A percentile compares a stretch with the other conserved stretches of the same genome.
phyloP scores from a whole-genome alignment of 805 yeast species.

The Limtongia smithiae region DNA sequence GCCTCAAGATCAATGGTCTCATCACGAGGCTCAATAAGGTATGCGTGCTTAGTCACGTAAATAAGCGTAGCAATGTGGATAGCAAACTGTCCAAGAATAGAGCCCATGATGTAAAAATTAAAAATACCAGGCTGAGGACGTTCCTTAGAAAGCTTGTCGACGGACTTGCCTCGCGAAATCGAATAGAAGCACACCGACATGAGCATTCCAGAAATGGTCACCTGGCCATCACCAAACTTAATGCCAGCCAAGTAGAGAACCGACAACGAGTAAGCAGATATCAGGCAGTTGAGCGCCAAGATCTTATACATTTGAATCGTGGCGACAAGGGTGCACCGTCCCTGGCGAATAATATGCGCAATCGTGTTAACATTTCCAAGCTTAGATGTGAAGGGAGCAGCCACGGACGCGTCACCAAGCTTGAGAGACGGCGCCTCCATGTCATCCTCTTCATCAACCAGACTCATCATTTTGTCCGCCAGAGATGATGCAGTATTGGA shows the following conservation, averaged over 20 bases:
- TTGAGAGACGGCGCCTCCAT: slow-evolving; percentile 88
- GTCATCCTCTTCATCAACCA: slow-evolving; percentile 56
- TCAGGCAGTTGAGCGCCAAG: slow-evolving; percentile 91
- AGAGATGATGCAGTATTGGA: slow-evolving; percentile 44
- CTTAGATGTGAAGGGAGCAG: slow-evolving; percentile 97
- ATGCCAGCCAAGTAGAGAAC: slow-evolving; percentile 95
- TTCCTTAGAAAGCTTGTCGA: slow-evolving; percentile 82
- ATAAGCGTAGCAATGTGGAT: slow-evolving; percentile 80
- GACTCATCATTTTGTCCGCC: slow-evolving; percentile 63
- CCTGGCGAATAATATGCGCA: slow-evolving; percentile 91
- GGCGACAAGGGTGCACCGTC: slow-evolving; percentile 94
- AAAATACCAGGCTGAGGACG: slow-evolving; percentile 98
- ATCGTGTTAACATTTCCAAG: slow-evolving; percentile 88
- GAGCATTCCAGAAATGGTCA: slow-evolving; percentile 92
- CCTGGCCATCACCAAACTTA: slow-evolving; percentile 96
- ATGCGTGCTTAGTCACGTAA: slow-evolving; percentile 78
- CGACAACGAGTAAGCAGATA: slow-evolving; percentile 91
- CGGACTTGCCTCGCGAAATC: slow-evolving; percentile 88
- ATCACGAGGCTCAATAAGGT: slow-evolving; percentile 86
- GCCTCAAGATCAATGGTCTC: slow-evolving; percentile 88
- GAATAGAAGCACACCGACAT: slow-evolving; percentile 92
- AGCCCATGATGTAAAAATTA: slow-evolving; percentile 94
- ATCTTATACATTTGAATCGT: slow-evolving; percentile 99
- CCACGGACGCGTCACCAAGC: slow-evolving; percentile 97
- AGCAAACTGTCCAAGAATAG: slow-evolving; percentile 93